A percentile compares a stretch with the other conserved stretches of the same genome.
phyloP scores from a whole-genome alignment of 768 basidiomycete genomes.

The Tylopilus rubrobrunneus region DNA sequence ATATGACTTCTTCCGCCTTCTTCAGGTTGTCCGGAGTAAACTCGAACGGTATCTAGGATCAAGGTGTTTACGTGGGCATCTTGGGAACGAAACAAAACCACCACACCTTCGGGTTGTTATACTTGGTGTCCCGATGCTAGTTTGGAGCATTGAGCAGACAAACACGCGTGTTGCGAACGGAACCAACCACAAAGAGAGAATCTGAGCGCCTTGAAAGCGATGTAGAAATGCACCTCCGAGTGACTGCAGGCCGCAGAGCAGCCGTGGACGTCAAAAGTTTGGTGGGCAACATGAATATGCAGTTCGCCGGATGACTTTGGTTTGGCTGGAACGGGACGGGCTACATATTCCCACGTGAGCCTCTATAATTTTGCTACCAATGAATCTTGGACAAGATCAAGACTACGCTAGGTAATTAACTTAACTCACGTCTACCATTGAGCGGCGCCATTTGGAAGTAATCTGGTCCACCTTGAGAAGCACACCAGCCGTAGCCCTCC shows the following conservation, averaged over 20 bases:
- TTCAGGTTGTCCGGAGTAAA: conserved; percentile 80
- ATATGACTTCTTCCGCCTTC: conserved; percentile 84
- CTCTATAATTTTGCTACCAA: background rate
- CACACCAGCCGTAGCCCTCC: conserved; percentile 73
- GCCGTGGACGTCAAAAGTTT: conserved; percentile 10
- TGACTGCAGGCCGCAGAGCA: conserved; percentile 15
- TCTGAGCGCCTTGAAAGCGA: conserved; percentile 60
- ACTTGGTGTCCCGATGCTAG: conserved; percentile 91
- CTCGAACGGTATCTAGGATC: conserved; percentile 81
- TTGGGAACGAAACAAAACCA: background rate
- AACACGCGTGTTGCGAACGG: conserved; percentile 3
- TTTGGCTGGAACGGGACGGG: background rate
- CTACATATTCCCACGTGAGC: conserved; percentile 14
- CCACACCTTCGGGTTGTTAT: conserved; percentile 87
- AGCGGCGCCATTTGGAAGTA: conserved; percentile 61
- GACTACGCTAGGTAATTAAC: background rate
- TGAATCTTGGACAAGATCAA: no score
- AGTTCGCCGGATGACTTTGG: background rate
- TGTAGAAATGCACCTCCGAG: conserved; percentile 33
- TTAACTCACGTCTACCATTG: conserved; percentile 48
- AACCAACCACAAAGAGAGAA: conserved; percentile 81
- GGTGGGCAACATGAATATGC: conserved; percentile 20
- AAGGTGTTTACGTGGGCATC: background rate
- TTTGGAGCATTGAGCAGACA: conserved; percentile 14
- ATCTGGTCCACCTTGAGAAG: conserved; percentile 77